Base-by-base conservation (phyloP, 2,329 filamentous ascomycete genomes). In the Monilinia polystroma region DNA sequence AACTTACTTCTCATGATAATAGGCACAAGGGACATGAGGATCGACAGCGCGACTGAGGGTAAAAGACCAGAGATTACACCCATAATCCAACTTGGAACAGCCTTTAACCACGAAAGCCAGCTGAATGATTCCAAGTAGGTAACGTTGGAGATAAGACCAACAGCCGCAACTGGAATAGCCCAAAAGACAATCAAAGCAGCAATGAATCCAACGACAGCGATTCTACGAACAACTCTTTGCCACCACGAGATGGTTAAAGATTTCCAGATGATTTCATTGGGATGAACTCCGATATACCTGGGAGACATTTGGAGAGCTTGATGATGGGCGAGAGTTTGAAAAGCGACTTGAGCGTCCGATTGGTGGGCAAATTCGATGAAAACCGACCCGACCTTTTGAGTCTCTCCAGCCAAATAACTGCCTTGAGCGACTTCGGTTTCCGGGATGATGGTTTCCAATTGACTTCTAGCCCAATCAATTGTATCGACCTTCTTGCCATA, bases 401-500 rank as follows among this genome's bases (percentile, higher is more conserved):
- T 86, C 51, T 90, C 84, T 63, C 90, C 87, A 35, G 82, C 80
- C 60, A 83, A 84, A 75, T 94, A 91, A 59, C 84, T 82, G 52
- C 82, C 83, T 76, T 95, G 91, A 32, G 87, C 83, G 53, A 85
- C 81, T 60, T 90, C 84, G 41, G 92, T 88, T 68, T 90, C 84
- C 0, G 90, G 89, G 63, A 90, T 88, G 55, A 96, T 85, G 59
- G 87, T 87, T 70, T 89, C 85, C 63, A 97, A 86, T 77, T 96
- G 90, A 1, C 83, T 81, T 63, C 95, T 90, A 70, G 88, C 90
- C 90, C 91, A 97, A 69, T 94, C 87, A 77, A 99, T 97, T 0
- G 93, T 95, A 79, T 99, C 95, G 20, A 97, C 93, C 77, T 96
- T 95, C 76, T 92, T 89, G 72, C 93, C 91, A 71, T 93, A 85